A percentile compares a stretch with the other conserved stretches of the same genome.
Conservation (phyloP, 495 filamentous ascomycete species). For the Pseudevernia furfuracea region DNA sequence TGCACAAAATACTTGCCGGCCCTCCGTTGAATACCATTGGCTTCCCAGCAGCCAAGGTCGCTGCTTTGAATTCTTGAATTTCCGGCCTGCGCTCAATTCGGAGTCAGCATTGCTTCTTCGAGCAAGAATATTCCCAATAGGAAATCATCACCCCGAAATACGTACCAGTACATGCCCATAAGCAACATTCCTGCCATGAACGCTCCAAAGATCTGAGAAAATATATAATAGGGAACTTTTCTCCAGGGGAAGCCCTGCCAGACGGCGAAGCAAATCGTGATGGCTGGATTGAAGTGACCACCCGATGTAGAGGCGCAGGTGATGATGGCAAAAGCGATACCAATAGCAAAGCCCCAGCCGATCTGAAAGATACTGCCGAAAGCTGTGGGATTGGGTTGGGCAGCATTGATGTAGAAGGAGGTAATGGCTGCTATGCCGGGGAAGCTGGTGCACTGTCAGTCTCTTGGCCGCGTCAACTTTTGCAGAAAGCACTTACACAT, state of each 20-base stretch:
- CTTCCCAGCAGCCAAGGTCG: constrained; percentile 27
- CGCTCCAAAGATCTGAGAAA: constrained; percentile 45
- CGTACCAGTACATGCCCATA: constrained; percentile 41
- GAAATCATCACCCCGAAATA: background rate
- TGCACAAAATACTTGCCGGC: constrained; percentile 40
- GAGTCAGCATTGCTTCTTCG: background rate
- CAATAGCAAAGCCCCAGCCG: constrained; percentile 44
- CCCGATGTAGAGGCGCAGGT: constrained; percentile 44
- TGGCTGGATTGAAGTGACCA: constrained; percentile 47
- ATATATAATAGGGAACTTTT: constrained; percentile 47
- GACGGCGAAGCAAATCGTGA: constrained; percentile 42
- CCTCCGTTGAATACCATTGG: constrained; percentile 39
- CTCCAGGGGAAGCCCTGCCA: constrained; percentile 48
- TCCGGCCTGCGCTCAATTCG: constrained; percentile 25
- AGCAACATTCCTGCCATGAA: constrained; percentile 44
- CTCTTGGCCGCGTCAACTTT: no score
- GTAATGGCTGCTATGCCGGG: constrained; percentile 42
- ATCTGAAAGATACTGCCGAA: constrained; percentile 44
- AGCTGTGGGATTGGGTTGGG: constrained; percentile 27
- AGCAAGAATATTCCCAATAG: background rate
- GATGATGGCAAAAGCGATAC: constrained; percentile 50
- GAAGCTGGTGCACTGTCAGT: constrained; percentile 30
- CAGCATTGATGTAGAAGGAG: constrained; percentile 37
- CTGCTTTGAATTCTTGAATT: constrained; percentile 35
- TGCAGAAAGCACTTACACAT: constrained; percentile 31